phyloP scores from a whole-genome alignment of 371 early-diverging fungal genomes.

The Mortierella sp. region DNA sequence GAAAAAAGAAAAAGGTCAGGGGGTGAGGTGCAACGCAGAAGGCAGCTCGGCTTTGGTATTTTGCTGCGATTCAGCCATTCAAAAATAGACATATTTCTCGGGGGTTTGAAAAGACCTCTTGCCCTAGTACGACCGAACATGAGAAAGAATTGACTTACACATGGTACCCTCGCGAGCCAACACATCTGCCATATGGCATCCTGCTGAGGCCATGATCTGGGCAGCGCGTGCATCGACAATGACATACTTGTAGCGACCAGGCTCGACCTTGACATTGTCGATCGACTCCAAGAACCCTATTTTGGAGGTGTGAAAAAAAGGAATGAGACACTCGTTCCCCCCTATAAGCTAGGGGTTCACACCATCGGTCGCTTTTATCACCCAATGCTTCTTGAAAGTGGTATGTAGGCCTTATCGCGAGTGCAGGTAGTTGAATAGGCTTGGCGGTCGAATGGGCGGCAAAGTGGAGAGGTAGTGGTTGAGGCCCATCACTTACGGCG shows the following conservation, averaged over 20 bases:
- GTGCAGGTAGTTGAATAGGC: neutral
- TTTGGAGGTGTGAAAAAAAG: neutral
- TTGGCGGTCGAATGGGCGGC: neutral
- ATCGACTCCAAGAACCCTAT: slow-evolving; percentile 56
- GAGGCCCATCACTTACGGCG: slow-evolving; percentile 43
- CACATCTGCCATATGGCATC: slow-evolving; percentile 91
- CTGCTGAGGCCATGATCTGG: slow-evolving; percentile 85
- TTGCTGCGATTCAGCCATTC: neutral
- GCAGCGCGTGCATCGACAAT: slow-evolving; percentile 90
- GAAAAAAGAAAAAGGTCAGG: neutral
- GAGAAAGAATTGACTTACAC: slow-evolving; percentile 61
- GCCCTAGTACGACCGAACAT: neutral
- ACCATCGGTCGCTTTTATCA: neutral
- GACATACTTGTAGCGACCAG: slow-evolving; percentile 90
- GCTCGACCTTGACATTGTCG: slow-evolving; percentile 58
- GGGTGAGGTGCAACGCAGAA: neutral
- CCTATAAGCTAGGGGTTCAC: neutral
- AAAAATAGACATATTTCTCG: slow-evolving; percentile 1
- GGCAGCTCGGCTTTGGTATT: neutral
- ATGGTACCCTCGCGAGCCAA: slow-evolving; percentile 92
- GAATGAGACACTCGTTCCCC: neutral
- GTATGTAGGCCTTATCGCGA: neutral
- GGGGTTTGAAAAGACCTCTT: neutral
- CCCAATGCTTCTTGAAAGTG: too few relatives aligned
- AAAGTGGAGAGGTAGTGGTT: neutral